Conservation (phyloP, 2,329 filamentous ascomycete genomes). For the Fusarium hainanense region DNA sequence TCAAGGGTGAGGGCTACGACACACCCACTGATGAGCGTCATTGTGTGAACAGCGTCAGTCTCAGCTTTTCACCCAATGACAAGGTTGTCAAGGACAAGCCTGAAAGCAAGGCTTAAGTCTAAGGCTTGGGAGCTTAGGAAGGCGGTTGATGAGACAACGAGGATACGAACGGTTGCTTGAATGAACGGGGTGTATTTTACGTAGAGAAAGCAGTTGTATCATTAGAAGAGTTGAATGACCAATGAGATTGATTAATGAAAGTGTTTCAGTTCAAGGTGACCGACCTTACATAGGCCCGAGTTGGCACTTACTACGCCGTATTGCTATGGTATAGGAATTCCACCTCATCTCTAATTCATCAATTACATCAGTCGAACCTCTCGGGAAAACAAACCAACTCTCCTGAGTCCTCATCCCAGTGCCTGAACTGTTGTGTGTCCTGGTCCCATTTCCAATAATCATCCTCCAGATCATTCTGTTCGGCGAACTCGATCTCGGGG, state of each 20-base stretch:
- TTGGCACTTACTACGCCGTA: background rate
- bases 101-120: slow-evolving; percentile 52
- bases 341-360: background rate
- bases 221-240: slow-evolving; percentile 1
- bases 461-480: slow-evolving; percentile 33
- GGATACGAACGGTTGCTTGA: background rate
- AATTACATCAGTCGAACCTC: slow-evolving; percentile 36
- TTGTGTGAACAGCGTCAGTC: slow-evolving; percentile 93
- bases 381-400: slow-evolving; percentile 43
- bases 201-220: background rate
- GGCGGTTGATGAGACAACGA: background rate
- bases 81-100: slow-evolving; percentile 53
- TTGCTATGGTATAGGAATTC: background rate
- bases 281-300: background rate
- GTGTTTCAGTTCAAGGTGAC: background rate
- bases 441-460: slow-evolving; percentile 43
- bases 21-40: slow-evolving; percentile 96
- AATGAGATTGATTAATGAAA: slow-evolving; percentile 5
- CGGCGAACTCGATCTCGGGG: slow-evolving; percentile 36
- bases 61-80: slow-evolving; percentile 81
- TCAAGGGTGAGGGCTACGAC: slow-evolving; percentile 86
- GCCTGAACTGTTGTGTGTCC: slow-evolving; percentile 28
- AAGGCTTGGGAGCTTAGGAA: background rate
- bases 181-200: background rate
- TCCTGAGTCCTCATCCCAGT: slow-evolving; percentile 40